Percentiles rank a stretch among this genome's conserved stretches.
Conservation (phyloP, 2,329 filamentous ascomycete genomes). For the Dichotomopilus funicola region DNA sequence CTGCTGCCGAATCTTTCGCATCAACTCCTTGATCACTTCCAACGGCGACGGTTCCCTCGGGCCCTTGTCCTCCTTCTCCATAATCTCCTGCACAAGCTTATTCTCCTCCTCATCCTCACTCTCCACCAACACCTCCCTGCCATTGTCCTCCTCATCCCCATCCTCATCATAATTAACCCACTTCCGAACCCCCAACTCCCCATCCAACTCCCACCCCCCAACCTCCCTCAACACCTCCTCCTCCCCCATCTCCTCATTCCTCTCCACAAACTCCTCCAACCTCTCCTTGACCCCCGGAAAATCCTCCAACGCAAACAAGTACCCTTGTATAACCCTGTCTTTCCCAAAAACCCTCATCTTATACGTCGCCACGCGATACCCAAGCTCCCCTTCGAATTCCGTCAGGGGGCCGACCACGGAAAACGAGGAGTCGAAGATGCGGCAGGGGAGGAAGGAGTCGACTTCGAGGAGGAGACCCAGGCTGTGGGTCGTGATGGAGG, state of each 20-base stretch:
- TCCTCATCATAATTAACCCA: constrained; percentile 12
- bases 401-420: not conserved
- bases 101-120: too few species aligned
- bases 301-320: constrained; percentile 11
- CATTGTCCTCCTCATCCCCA: not conserved
- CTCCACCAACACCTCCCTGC: too few species aligned
- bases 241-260: not conserved
- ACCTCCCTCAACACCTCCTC: not conserved
- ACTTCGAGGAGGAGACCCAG: constrained; percentile 25
- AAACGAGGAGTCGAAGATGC: constrained; percentile 1
- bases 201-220: constrained; percentile 18
- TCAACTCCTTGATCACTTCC: too few species aligned
- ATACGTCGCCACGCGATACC: constrained; percentile 18
- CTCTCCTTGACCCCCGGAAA: constrained; percentile 2
- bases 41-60: too few species aligned
- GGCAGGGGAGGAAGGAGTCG: constrained; percentile 25
- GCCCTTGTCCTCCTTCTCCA: too few species aligned
- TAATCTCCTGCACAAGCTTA: too few species aligned
- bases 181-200: constrained; percentile 22
- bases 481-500: too few species aligned
- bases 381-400: constrained; percentile 15
- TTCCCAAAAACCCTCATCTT: constrained; percentile 3
- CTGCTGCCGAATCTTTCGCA: too few species aligned
- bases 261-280: not conserved
- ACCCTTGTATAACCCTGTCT: constrained; percentile 19